Evolutionary conservation across 441 rosid genomes (phyloP).

Genomic region (Erodium moschatum): DNA sequence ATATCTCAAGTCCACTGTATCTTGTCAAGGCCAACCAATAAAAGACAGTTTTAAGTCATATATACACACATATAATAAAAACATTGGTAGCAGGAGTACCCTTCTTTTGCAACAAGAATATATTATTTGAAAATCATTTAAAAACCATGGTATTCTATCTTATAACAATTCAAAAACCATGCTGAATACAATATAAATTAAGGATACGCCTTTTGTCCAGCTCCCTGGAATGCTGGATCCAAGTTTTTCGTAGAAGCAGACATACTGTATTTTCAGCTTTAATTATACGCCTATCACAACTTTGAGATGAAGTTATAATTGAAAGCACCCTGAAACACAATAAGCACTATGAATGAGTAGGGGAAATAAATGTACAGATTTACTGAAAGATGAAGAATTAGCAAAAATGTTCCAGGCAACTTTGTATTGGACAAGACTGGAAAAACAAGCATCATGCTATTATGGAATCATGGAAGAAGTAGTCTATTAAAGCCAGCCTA

Average conservation of each 20-base stretch:
- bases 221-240: constrained; percentile 98
- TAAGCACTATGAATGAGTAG: not conserved
- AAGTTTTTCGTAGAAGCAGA: constrained; percentile 60
- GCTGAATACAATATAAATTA: constrained; percentile 11
- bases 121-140: constrained; percentile 19
- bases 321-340: constrained; percentile 35
- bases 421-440: not conserved
- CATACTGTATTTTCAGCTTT: constrained; percentile 29
- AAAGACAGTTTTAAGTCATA: not conserved
- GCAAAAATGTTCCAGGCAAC: not conserved
- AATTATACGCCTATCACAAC: constrained; percentile 15
- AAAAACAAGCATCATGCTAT: not conserved
- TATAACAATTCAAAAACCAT: not conserved
- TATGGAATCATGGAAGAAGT: not conserved
- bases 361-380: not conserved
- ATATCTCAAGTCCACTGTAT: constrained; percentile 86
- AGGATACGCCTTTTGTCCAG: constrained; percentile 96
- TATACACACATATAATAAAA: not conserved
- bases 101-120: not conserved
- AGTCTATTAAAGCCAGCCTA: not conserved
- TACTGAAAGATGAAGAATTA: not conserved
- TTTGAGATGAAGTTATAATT: constrained; percentile 14
- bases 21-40: constrained; percentile 46
- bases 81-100: not conserved
- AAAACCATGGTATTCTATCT: constrained; percentile 14